Evolutionary conservation across 306 rosid species (phyloP), one percentile per base, ranked within the genome.

Genomic region (Pterocarpus macrocarpus): DNA sequence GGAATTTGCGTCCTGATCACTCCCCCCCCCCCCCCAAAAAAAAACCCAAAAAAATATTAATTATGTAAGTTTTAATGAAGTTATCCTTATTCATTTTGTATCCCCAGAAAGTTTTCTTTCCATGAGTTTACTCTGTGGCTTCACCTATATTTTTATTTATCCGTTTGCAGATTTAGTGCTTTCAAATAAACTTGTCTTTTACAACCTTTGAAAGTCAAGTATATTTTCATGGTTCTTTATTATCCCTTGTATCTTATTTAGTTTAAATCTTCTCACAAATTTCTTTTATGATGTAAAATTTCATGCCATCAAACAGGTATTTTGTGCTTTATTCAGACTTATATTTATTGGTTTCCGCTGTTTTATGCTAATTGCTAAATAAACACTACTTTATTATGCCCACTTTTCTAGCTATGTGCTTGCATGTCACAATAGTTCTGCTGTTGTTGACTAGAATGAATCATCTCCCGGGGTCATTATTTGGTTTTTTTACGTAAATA

Each of bases 91-190:
- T n/a, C n/a, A n/a, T n/a, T n/a, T n/a, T n/a, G n/a, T n/a, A n/a
- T n/a, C n/a, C n/a, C n/a, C n/a, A n/a, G n/a, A n/a, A n/a, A n/a
- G n/a, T n/a, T n/a, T n/a, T n/a, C n/a, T n/a, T n/a, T n/a, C n/a
- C n/a, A n/a, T n/a, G n/a, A n/a, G 10, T 41, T 36, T 36, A 36
- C 39, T 36, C 5, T 36, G 39, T 36, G 39, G 39, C 39, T 36
- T 36, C 39, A 36, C 39, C 39, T 3, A 2, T 36, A 36, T 2
- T 36, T n/a, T n/a, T n/a, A n/a, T n/a, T 67, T 52, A 47, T n/a
- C n/a, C n/a, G n/a, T n/a, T 84, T 89, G 96, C 97, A 94, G 98
- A 94, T 87, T 84, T 94, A 83, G 98, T 94, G 70, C 98, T 94
- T 56, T 94, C 97, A 14, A 94, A 94, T 82, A 94, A 94, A 91